Base-by-base conservation (phyloP, 495 filamentous ascomycete species). In the Penicillium desertorum region DNA sequence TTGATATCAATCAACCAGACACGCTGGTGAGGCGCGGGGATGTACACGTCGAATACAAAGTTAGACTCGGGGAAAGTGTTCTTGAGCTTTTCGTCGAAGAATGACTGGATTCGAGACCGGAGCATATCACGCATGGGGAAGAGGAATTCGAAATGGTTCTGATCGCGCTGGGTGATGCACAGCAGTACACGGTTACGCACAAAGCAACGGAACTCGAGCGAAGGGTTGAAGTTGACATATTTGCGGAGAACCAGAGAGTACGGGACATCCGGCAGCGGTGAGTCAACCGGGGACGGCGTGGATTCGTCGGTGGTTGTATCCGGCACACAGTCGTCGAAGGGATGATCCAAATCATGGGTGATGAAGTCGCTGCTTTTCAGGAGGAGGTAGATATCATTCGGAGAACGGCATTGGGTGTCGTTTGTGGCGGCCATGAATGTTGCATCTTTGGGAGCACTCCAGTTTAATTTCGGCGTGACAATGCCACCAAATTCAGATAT, bases 401-500 rank as follows among this genome's bases (percentile, higher is more conserved):
- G 81, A 2, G 83, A 84, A 1, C 83, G 83, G 73, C 94, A 99
- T 69, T 96, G 90, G 64, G 95, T 85, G 36, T 87, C 92, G 64
- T 98, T 98, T 27, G 89, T 91, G 1, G 90, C 86, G 14, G 82
- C 83, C 74, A 98, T 98, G 85, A 90, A 97, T n/a, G 88, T 89
- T 9, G 94, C 95, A 68, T 99, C 94, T 70, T 97, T 97, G 0
- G 94, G 94, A 4, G 89, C 84, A 29, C 92, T 96, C 94, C 94
- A 99, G 78, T 98, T 96, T 23, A 99, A 78, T 66, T 99, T 99
- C 3, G 95, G 95, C 0, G 85, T 83, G 0, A 92, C 92, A 32
- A 83, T 84, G 56, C 94, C 93, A 32, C 88, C 90, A 0, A 97
- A 81, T 54, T 89, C 84, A 4, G 80, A 64, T 60, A 99, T 96